A percentile compares a stretch with the other conserved stretches of the same genome.
These are phyloP conservation scores for Rhizophora apiculata DNA, from an alignment of 345 rosid species.

Conservation along the genomic window DNA sequence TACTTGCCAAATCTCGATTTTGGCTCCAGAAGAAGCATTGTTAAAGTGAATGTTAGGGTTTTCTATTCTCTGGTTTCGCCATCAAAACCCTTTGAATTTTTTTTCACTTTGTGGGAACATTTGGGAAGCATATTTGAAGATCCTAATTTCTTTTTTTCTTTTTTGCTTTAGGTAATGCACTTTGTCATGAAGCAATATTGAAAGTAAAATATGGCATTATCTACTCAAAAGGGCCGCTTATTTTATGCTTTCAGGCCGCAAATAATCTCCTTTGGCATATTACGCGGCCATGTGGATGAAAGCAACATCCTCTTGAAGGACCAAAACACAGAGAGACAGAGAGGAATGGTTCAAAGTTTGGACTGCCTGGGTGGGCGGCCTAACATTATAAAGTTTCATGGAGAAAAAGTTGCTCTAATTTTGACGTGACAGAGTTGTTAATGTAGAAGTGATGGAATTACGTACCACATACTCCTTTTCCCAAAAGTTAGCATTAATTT, in stretches of 20 bases:
- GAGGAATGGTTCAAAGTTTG: conserved; percentile 11
- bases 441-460: conserved; percentile 49
- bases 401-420: conserved; percentile 46
- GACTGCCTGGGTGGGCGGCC: conserved; percentile 31
- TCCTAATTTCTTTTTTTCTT: conserved; percentile 20
- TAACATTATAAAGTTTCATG: conserved; percentile 31
- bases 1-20: conserved; percentile 18
- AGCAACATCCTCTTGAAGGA: conserved; percentile 31
- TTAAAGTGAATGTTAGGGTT: conserved; percentile 32
- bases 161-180: conserved; percentile 51
- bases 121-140: conserved; percentile 18
- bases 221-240: conserved; percentile 61
- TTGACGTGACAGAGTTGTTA: conserved; percentile 58
- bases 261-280: conserved; percentile 44
- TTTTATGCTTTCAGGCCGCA: conserved; percentile 57
- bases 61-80: conserved; percentile 42
- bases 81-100: conserved; percentile 30
- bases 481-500: conserved; percentile 42
- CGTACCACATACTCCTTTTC: conserved; percentile 45
- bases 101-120: not conserved
- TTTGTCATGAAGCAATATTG: conserved; percentile 37
- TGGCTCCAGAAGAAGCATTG: conserved; percentile 20
- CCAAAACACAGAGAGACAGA: conserved; percentile 13
- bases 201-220: conserved; percentile 68
- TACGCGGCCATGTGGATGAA: conserved; percentile 66